phyloP scores from a whole-genome alignment of 179 eudicot species.

The Sideroxylon spinosum region DNA sequence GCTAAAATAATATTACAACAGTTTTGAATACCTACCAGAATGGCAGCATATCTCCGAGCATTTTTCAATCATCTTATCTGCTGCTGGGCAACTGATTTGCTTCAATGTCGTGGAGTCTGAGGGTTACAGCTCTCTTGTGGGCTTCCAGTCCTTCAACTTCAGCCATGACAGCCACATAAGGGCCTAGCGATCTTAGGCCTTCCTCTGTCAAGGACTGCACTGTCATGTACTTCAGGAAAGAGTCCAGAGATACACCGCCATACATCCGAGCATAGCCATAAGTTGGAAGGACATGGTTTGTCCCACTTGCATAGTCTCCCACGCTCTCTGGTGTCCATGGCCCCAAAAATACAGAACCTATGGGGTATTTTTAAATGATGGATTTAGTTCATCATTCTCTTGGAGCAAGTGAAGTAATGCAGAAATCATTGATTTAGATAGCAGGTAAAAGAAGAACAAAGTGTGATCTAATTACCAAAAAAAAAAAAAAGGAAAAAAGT shows the following conservation, averaged over 20 bases:
- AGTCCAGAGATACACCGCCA: conserved; percentile 83
- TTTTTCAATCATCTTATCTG: not conserved
- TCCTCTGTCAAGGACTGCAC: conserved; percentile 92
- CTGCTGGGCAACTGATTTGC: conserved; percentile 15
- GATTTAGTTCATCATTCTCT: not conserved
- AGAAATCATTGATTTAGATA: not conserved
- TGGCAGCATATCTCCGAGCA: too few species aligned
- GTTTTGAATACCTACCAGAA: too few species aligned
- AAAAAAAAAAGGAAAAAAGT: too few species aligned
- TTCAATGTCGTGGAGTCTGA: conserved; percentile 78
- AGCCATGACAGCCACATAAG: conserved; percentile 87
- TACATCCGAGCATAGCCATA: conserved; percentile 93
- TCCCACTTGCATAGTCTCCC: conserved; percentile 95
- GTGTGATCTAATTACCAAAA: not conserved
- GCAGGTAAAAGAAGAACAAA: not conserved
- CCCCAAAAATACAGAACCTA: conserved; percentile 92
- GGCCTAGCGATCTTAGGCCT: conserved; percentile 76
- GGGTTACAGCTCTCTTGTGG: conserved; percentile 89
- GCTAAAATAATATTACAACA: too few species aligned
- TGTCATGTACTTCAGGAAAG: conserved; percentile 86
- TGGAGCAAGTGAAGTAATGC: not conserved
- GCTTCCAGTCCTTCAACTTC: conserved; percentile 90
- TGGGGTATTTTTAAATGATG: not conserved
- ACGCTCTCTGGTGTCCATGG: conserved; percentile 98
- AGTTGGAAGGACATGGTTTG: conserved; percentile 93